A percentile compares a stretch with the other conserved stretches of the same genome.
Conservation (phyloP, 2,329 filamentous ascomycete species). For the Venturia nashicola region DNA sequence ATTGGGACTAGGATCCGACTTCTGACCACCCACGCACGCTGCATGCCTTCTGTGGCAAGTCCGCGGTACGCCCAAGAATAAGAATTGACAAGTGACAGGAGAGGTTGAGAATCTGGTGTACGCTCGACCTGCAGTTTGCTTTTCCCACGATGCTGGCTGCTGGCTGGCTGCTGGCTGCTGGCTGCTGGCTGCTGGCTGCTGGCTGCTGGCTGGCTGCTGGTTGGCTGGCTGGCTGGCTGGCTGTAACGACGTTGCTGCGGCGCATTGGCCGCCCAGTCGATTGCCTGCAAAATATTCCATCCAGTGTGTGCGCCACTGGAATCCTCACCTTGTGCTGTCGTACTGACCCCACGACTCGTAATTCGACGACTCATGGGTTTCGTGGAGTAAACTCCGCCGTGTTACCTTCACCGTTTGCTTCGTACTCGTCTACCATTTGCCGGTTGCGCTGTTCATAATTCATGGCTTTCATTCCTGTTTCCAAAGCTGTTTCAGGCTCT, state of each 20-base stretch:
- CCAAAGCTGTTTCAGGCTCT: neutral
- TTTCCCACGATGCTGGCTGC: neutral
- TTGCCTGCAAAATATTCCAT: neutral
- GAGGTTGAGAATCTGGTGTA: neutral
- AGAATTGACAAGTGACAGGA: neutral
- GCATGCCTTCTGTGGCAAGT: neutral
- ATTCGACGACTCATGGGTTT: neutral
- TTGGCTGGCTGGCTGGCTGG: neutral
- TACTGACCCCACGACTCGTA: neutral
- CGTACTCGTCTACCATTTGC: neutral
- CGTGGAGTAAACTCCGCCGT: neutral
- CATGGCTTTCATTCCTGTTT: neutral
- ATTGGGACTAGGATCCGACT: constrained; percentile 1
- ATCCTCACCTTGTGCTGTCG: neutral
- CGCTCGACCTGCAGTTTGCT: neutral
- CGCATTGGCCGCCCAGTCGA: neutral
- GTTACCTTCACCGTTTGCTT: neutral
- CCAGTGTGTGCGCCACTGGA: neutral
- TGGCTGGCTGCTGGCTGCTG: too few species aligned
- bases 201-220: too few species aligned
- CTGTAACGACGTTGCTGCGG: neutral
- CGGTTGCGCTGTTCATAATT: neutral
- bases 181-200: too few species aligned
- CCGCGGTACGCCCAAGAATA: neutral
- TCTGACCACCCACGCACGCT: neutral